A percentile compares a stretch with the other conserved stretches of the same genome.
These are phyloP conservation scores for Suhomyces vadensis DNA, from an alignment of 805 yeast species.

Conservation along the genomic window DNA sequence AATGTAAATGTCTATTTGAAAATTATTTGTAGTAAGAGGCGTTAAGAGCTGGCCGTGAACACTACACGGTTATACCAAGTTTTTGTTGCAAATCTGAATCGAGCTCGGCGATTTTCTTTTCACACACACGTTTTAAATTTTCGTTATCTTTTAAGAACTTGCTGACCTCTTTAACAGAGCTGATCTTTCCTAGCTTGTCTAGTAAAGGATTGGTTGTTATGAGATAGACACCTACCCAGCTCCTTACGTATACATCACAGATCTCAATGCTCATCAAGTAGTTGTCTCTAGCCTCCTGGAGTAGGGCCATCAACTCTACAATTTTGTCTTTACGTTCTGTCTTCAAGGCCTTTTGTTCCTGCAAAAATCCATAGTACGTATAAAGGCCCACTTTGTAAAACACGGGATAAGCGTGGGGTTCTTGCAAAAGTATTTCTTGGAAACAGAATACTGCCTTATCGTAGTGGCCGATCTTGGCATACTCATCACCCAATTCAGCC, in stretches of 20 bases:
- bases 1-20: no score
- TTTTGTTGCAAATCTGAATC: slow-evolving; percentile 1
- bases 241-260: slow-evolving; percentile 63
- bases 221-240: slow-evolving; percentile 69
- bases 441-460: slow-evolving; percentile 66
- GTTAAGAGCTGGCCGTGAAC: no score
- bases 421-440: slow-evolving; percentile 67
- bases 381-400: slow-evolving; percentile 59
- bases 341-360: slow-evolving; percentile 13
- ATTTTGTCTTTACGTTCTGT: slow-evolving; percentile 32
- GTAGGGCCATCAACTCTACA: slow-evolving; percentile 23
- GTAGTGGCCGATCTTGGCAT: slow-evolving; percentile 58
- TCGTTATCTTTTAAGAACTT: slow-evolving; percentile 23
- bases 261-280: slow-evolving; percentile 76
- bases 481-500: slow-evolving; percentile 74
- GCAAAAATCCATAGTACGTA: slow-evolving; percentile 33
- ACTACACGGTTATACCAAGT: neutral
- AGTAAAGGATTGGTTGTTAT: slow-evolving; percentile 30
- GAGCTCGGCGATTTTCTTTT: slow-evolving; percentile 20
- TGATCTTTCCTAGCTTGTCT: slow-evolving; percentile 20
- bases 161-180: slow-evolving; percentile 20
- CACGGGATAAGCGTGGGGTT: slow-evolving; percentile 69
- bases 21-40: no score
- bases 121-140: slow-evolving; percentile 22
- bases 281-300: slow-evolving; percentile 42